Base-by-base conservation (phyloP, 1,284 basidiomycete species). In the Pseudomicrostroma phylloplanum region DNA sequence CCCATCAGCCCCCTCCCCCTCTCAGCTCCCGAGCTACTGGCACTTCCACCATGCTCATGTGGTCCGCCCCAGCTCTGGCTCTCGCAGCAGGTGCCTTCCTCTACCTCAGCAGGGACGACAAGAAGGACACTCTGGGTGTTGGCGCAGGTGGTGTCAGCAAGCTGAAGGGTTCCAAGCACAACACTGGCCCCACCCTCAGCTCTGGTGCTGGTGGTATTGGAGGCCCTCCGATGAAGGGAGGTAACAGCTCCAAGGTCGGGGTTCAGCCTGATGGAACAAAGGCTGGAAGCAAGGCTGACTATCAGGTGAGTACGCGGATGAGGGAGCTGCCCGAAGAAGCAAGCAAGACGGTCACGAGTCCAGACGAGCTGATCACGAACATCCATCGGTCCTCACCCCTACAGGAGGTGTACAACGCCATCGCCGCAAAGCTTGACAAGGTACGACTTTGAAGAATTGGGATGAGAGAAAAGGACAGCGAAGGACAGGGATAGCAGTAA, bases 391-490 rank as follows among this genome's bases (percentile, higher is more conserved):
- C n/a, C n/a, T n/a, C n/a, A n/a, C n/a, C n/a, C n/a, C n/a, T n/a
- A 36, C 30, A 36, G 65, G 62, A 67, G 30, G 74, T 78, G 58
- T 78, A 78, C 73, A 77, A 78, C 55, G 73, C 68, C 25, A 76
- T 78, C 59, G 74, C 76, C 39, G 64, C 70, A 39, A 48, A 60
- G 53, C 67, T 78, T 57, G 76, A 78, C 60, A 62, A 66, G 13
- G 67, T 54, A 54, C 51, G 51, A 21, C 13, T 54, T 26, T 54
- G 26, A 54, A 21, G 8, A 25, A 17, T 3, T 6, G 21, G 43
- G 6, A 48, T 17, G 43, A 76, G 62, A 63, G 67, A 43, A 65
- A 62, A 2, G 60, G 63, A 36, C 3, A 36, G 30, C 30, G 9
- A 36, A 36, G 30, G 30, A 9, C 40, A 61, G 60, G 17, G 43